Evolutionary conservation across 441 rosid species (phyloP).

Genomic region (Capsella rubella): DNA sequence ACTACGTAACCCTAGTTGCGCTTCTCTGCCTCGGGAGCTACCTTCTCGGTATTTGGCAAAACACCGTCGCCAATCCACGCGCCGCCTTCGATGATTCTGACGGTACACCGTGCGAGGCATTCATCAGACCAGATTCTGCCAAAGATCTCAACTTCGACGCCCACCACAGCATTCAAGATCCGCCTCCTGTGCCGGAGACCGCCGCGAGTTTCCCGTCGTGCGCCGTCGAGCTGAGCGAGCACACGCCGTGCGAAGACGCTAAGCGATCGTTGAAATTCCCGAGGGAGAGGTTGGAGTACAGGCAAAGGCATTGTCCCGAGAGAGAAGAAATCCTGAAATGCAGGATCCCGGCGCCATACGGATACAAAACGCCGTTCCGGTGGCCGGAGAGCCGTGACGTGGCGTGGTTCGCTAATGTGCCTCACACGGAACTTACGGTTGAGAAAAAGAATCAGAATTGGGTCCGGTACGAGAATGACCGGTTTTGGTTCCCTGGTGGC

Average conservation of each 20-base stretch:
- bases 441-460: constrained; percentile 81
- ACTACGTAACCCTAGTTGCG: constrained; percentile 47
- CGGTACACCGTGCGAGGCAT: constrained; percentile 16
- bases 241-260: constrained; percentile 78
- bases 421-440: constrained; percentile 66
- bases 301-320: constrained; percentile 80
- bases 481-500: constrained; percentile 73
- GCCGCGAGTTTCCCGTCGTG: constrained; percentile 52
- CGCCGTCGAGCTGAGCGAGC: constrained; percentile 55
- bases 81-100: constrained; percentile 21
- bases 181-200: constrained; percentile 36
- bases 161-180: constrained; percentile 39
- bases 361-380: constrained; percentile 61
- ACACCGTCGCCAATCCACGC: constrained; percentile 40
- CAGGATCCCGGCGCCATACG: constrained; percentile 64
- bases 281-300: constrained; percentile 51
- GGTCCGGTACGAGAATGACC: constrained; percentile 60
- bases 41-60: constrained; percentile 58
- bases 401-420: constrained; percentile 75
- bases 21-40: constrained; percentile 61
- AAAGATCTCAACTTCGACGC: constrained; percentile 54
- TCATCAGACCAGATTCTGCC: constrained; percentile 17
- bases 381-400: constrained; percentile 71
- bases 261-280: constrained; percentile 59
- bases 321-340: constrained; percentile 52